These are phyloP conservation scores for Teratosphaeriaceae sp. DNA, from an alignment of 2,329 filamentous ascomycete genomes.

Conservation along the genomic window DNA sequence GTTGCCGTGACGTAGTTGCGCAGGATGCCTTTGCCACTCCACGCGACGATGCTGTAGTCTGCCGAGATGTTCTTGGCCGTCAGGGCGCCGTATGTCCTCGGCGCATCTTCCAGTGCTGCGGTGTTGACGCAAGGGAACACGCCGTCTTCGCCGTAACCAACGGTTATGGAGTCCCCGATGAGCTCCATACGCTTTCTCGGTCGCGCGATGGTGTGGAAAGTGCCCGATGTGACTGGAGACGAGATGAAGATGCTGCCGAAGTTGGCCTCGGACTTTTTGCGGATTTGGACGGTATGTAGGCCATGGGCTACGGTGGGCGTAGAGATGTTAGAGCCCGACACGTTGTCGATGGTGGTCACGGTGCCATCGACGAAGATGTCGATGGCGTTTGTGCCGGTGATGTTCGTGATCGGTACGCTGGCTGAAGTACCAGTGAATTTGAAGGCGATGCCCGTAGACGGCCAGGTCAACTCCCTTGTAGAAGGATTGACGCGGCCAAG, in stretches of 20 bases:
- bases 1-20: constrained; percentile 35
- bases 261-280: not conserved
- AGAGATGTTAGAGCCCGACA: constrained; percentile 23
- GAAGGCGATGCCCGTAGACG: constrained; percentile 38
- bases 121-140: constrained; percentile 35
- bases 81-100: constrained; percentile 38
- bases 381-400: constrained; percentile 29
- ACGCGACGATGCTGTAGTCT: constrained; percentile 40
- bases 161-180: constrained; percentile 41
- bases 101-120: constrained; percentile 34
- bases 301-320: constrained; percentile 19
- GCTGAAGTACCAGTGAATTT: constrained; percentile 36
- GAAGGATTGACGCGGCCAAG: constrained; percentile 38
- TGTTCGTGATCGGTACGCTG: constrained; percentile 29
- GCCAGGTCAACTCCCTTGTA: constrained; percentile 41
- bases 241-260: not conserved
- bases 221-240: constrained; percentile 17
- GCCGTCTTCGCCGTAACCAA: constrained; percentile 40
- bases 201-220: constrained; percentile 17
- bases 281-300: not conserved
- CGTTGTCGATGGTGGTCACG: constrained; percentile 20
- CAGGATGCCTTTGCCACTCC: constrained; percentile 34
- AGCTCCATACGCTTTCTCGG: constrained; percentile 36
- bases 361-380: constrained; percentile 28
- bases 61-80: constrained; percentile 36